phyloP scores from a whole-genome alignment of 2,329 filamentous ascomycete genomes.

The Ascosphaera apis region DNA sequence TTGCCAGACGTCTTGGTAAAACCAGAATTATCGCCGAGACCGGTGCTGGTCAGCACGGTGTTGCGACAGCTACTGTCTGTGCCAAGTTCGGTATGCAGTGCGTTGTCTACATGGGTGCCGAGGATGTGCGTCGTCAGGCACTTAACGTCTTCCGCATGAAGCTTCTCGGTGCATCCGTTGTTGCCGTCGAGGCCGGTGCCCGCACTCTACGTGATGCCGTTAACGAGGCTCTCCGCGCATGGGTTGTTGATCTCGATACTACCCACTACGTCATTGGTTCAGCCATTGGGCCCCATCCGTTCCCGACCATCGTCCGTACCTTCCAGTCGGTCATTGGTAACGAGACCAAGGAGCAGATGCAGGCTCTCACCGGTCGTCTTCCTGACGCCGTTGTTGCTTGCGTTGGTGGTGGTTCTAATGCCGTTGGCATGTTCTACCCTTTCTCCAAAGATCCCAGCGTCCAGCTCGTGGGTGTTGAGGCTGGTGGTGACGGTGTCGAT shows the following conservation, averaged over 20 bases:
- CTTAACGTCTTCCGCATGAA: conserved; percentile 98
- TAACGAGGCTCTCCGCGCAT: conserved; percentile 83
- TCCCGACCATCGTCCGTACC: conserved; percentile 89
- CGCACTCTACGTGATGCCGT: conserved; percentile 68
- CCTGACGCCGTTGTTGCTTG: conserved; percentile 93
- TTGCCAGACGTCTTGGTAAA: conserved; percentile 73
- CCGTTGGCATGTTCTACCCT: conserved; percentile 94
- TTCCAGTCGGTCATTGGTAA: conserved; percentile 94
- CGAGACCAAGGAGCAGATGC: conserved; percentile 86
- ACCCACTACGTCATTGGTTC: conserved; percentile 98
- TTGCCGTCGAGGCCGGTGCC: conserved; percentile 79
- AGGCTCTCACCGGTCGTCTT: conserved; percentile 60
- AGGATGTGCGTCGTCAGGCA: conserved; percentile 87
- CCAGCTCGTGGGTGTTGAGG: conserved; percentile 81
- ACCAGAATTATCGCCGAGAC: conserved; percentile 96
- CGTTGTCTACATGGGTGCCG: conserved; percentile 94
- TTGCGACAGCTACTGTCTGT: conserved; percentile 90
- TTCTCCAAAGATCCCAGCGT: conserved; percentile 70
- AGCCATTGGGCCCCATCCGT: conserved; percentile 90
- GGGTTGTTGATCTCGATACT: conserved; percentile 78
- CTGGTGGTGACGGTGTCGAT: conserved; percentile 77
- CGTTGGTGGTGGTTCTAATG: conserved; percentile 87
- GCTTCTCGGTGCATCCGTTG: conserved; percentile 73
- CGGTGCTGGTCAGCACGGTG: conserved; percentile 90
- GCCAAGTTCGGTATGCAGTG: conserved; percentile 98